These are phyloP conservation scores for Phyllosticta capitalensis DNA, from an alignment of 2,329 filamentous ascomycete genomes.

Conservation along the genomic window DNA sequence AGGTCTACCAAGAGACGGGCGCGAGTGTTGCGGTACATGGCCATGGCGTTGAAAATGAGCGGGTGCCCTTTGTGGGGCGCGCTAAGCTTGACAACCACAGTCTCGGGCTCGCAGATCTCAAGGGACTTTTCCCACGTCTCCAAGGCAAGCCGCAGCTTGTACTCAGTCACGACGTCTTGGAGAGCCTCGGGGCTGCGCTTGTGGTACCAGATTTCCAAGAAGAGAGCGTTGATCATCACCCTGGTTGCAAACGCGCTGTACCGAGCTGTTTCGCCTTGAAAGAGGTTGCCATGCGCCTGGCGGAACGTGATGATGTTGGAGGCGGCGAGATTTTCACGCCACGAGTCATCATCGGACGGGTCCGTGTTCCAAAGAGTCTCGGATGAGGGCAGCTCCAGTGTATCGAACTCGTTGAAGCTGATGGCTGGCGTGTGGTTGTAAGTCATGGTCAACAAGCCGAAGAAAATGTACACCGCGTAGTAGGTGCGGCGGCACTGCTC, in stretches of 20 bases:
- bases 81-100: conserved; percentile 76
- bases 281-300: conserved; percentile 88
- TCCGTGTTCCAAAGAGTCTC: conserved; percentile 91
- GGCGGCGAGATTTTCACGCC: conserved; percentile 66
- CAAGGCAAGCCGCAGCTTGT: conserved; percentile 88
- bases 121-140: conserved; percentile 99
- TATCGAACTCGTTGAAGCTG: conserved; percentile 96
- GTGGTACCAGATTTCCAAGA: conserved; percentile 97
- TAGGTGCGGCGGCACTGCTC: conserved; percentile 95
- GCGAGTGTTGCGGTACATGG: conserved; percentile 88
- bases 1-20: conserved; percentile 89
- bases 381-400: conserved; percentile 81
- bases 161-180: conserved; percentile 95
- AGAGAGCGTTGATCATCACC: conserved; percentile 97
- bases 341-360: conserved; percentile 65
- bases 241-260: conserved; percentile 97
- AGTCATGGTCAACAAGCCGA: conserved; percentile 84
- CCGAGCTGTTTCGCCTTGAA: conserved; percentile 80
- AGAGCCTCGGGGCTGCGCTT: conserved; percentile 96
- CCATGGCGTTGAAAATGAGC: conserved; percentile 95
- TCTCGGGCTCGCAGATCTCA: conserved; percentile 85
- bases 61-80: conserved; percentile 94
- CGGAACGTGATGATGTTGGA: conserved; percentile 77
- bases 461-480: conserved; percentile 98
- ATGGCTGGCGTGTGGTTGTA: conserved; percentile 98